These are phyloP conservation scores for Fusarium tuaranense DNA, from an alignment of 2,329 filamentous ascomycete genomes.

Conservation along the genomic window DNA sequence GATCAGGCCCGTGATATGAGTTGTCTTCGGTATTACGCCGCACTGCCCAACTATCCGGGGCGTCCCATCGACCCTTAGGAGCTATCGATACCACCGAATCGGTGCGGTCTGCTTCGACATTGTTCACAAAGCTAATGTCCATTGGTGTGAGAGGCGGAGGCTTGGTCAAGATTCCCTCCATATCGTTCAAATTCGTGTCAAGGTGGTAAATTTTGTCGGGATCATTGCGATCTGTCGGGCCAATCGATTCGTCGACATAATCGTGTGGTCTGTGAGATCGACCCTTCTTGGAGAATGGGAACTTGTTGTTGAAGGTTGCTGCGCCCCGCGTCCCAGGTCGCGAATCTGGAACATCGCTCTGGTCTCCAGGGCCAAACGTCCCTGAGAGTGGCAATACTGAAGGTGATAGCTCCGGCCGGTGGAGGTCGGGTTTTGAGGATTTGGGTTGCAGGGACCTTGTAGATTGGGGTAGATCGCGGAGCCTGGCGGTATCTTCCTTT, in stretches of 20 bases:
- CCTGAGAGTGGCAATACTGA: conserved; percentile 51
- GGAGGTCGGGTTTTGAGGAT: conserved; percentile 61
- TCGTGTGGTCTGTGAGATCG: conserved; percentile 61
- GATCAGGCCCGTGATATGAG: conserved; percentile 66
- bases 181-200: conserved; percentile 88
- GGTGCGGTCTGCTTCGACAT: conserved; percentile 57
- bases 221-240: conserved; percentile 69
- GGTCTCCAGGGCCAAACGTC: conserved; percentile 44
- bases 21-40: conserved; percentile 78
- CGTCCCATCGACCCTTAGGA: conserved; percentile 81
- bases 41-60: conserved; percentile 96
- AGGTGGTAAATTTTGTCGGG: conserved; percentile 77
- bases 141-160: conserved; percentile 79
- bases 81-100: conserved; percentile 48
- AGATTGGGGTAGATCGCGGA: conserved; percentile 64
- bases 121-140: conserved; percentile 64
- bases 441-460: conserved; percentile 65
- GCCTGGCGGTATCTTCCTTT: conserved; percentile 55
- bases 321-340: conserved; percentile 50
- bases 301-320: conserved; percentile 71
- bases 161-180: conserved; percentile 89
- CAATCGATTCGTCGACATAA: conserved; percentile 69
- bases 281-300: conserved; percentile 70
- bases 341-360: conserved; percentile 46
- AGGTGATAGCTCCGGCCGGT: conserved; percentile 53